phyloP scores from a whole-genome alignment of 2,329 filamentous ascomycete genomes.

The Cercospora sp. region DNA sequence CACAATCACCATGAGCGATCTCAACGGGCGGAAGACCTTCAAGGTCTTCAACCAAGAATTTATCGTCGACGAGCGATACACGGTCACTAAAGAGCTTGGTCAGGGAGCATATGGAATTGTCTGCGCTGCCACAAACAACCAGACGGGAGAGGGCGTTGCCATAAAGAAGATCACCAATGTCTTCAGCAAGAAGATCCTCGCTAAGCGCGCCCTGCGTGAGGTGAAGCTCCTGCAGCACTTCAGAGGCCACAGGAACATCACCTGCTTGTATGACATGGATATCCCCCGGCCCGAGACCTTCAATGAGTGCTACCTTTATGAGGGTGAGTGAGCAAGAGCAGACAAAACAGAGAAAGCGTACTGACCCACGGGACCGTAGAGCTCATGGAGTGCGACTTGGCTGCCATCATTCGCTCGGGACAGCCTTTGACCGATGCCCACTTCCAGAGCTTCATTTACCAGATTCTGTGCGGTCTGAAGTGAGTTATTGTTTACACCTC shows the following conservation, averaged over 20 bases:
- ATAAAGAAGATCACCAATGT: slow-evolving; percentile 99
- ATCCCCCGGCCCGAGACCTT: slow-evolving; percentile 96
- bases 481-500: slow-evolving; percentile 82
- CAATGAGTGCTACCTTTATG: slow-evolving; percentile 98
- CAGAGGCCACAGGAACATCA: slow-evolving; percentile 70
- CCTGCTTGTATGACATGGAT: slow-evolving; percentile 99
- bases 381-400: slow-evolving; percentile 98
- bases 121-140: slow-evolving; percentile 89
- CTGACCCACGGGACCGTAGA: slow-evolving; percentile 56
- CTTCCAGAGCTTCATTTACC: slow-evolving; percentile 99
- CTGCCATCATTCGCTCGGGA: slow-evolving; percentile 94
- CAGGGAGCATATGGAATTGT: slow-evolving; percentile 99
- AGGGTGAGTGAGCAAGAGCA: slow-evolving; percentile 62
- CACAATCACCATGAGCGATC: slow-evolving; percentile 55
- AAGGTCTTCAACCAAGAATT: slow-evolving; percentile 99
- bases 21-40: slow-evolving; percentile 82
- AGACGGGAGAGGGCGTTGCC: slow-evolving; percentile 89
- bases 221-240: slow-evolving; percentile 99
- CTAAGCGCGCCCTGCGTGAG: slow-evolving; percentile 94
- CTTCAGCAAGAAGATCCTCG: slow-evolving; percentile 99
- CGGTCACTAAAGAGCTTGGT: slow-evolving; percentile 96
- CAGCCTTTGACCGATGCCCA: slow-evolving; percentile 97
- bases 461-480: slow-evolving; percentile 82
- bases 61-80: slow-evolving; percentile 96
- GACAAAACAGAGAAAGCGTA: too few species aligned